Base-by-base conservation (phyloP, 129 eudicot species). In the Kitagawia praeruptora region DNA sequence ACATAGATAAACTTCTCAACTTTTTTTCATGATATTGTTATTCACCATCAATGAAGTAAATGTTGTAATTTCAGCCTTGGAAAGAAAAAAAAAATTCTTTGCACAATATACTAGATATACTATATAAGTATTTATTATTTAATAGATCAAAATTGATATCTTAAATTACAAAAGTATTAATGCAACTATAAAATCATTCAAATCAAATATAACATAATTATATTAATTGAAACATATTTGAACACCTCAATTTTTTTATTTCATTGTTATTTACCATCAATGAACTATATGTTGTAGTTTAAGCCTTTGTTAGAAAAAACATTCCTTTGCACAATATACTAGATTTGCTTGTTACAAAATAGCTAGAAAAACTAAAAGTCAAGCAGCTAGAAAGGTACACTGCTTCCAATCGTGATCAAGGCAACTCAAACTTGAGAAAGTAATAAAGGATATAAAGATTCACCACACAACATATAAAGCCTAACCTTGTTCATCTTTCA, bases 401-500 rank as follows among this genome's bases (percentile, higher is more conserved):
- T 49, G n/a, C 8, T 51, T 51, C 58, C n/a, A 51, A 18, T 19
- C 8, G 8, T 51, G 21, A 51, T 18, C 23, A 16, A 4, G n/a
- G 58, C n/a, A 51, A 16, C n/a, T 16, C 8, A 8, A 8, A 18
- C 23, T 51, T 51, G 21, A 16, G n/a, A 51, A 5, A 51, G 23
- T 51, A 51, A 51, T 18, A 23, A 56, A 58, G 66, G 14, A n/a
- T 58, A 56, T n/a, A 58, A 14, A 73, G 38, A 45, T 71, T 40
- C 28, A 39, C 48, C 47, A 4, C 31, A 74, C 38, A 46, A 2
- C 34, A 42, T 21, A 12, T 10, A 49, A 56, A 72, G 21, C 40
- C 49, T 54, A 69, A 91, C 98, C 98, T 91, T 93, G 98, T 84
- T 93, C 98, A 83, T 93, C 98, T 89, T 93, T 93, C 83, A 93